Conservation (phyloP, 108 stramenopile genomes). For the Stephanodiscus triporus region DNA sequence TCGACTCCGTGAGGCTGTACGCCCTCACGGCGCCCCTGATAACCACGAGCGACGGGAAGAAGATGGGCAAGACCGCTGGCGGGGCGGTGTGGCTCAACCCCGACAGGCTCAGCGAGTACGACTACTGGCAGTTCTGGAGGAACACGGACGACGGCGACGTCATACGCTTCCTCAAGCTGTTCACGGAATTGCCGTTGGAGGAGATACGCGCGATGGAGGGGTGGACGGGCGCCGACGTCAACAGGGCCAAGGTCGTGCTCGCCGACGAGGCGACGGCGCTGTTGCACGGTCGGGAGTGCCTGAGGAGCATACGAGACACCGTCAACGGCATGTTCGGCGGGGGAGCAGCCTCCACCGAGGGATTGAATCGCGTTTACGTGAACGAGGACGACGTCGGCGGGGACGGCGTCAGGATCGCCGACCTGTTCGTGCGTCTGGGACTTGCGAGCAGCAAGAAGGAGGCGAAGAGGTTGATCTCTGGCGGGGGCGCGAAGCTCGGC, state of each 20-base stretch:
- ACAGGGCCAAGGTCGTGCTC: conserved; percentile 93
- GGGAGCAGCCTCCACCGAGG: conserved; percentile 56
- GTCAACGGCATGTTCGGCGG: conserved; percentile 79
- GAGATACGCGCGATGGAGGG: conserved; percentile 71
- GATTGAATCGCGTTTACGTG: conserved; percentile 67
- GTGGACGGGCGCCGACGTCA: conserved; percentile 82
- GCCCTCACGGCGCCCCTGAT: conserved; percentile 98
- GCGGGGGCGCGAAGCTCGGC: conserved; percentile 85
- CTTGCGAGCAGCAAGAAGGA: conserved; percentile 91
- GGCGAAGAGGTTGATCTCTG: conserved; percentile 91
- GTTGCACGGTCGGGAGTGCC: conserved; percentile 90
- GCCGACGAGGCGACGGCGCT: conserved; percentile 95
- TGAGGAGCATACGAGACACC: conserved; percentile 87
- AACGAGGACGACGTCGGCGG: conserved; percentile 49
- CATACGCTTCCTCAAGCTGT: conserved; percentile 91
- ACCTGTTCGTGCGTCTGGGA: conserved; percentile 83
- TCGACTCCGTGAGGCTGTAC: conserved; percentile 85
- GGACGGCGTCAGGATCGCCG: conserved; percentile 65
- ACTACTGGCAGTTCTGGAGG: conserved; percentile 99
- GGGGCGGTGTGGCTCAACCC: conserved; percentile 97
- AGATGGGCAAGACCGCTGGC: conserved; percentile 98
- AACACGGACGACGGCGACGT: conserved; percentile 96
- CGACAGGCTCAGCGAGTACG: conserved; percentile 91
- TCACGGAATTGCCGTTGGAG: conserved; percentile 91
- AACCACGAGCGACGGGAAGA: conserved; percentile 96